Conservation (phyloP, 768 basidiomycete genomes). For the Kwoniella dejecticola region DNA sequence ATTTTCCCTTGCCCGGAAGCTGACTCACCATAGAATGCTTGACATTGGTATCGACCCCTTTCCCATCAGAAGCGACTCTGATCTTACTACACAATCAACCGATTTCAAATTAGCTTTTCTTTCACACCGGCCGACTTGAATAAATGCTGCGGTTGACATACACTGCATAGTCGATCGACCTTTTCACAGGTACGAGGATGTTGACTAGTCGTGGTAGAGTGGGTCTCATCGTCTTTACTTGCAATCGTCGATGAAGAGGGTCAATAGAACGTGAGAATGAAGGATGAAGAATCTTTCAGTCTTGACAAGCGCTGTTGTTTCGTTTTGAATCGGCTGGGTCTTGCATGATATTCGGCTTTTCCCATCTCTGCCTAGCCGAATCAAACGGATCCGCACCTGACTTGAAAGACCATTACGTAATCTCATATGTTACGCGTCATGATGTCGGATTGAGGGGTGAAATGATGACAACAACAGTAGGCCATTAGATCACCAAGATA, state of each 20-base stretch:
- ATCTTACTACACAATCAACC: slow-evolving; percentile 66
- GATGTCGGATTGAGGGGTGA: neutral
- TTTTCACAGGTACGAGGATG: slow-evolving; percentile 91
- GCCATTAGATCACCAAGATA: neutral
- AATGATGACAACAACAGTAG: neutral
- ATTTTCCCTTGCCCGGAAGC: too few relatives aligned
- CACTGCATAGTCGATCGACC: slow-evolving; percentile 95
- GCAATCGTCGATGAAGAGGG: neutral
- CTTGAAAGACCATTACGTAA: slow-evolving; percentile 1
- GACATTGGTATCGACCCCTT: slow-evolving; percentile 92
- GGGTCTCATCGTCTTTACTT: slow-evolving; percentile 36
- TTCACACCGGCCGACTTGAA: too few relatives aligned
- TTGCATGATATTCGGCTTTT: too few relatives aligned
- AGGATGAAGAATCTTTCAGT: neutral
- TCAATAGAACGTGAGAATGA: neutral
- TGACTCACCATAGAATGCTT: slow-evolving; percentile 94
- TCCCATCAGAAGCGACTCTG: slow-evolving; percentile 91
- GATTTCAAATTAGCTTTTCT: too few relatives aligned
- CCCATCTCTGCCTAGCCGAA: slow-evolving; percentile 1
- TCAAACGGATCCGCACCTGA: slow-evolving; percentile 3
- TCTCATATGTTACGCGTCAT: neutral
- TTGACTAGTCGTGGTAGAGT: slow-evolving; percentile 64
- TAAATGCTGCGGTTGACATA: slow-evolving; percentile 24
- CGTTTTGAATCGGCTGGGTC: neutral
- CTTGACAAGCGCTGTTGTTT: neutral